Evolutionary conservation across 2,329 filamentous ascomycete species (phyloP).

Genomic region (Penicillium brasilianum): DNA sequence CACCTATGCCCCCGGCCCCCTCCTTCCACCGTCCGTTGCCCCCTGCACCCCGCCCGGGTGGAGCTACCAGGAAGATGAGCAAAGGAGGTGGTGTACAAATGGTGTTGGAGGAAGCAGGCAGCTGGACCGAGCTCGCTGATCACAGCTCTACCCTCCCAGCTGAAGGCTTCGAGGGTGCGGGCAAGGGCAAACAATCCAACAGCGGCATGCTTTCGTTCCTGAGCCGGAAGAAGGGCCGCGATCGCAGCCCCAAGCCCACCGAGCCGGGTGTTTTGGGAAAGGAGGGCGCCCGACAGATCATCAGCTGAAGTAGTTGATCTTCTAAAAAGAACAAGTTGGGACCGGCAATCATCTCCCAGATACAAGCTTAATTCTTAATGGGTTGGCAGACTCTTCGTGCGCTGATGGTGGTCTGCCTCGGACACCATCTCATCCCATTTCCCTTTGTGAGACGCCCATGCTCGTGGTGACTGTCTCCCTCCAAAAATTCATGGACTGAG

Average conservation of each 20-base stretch:
- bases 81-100: slow-evolving; percentile 87
- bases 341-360: neutral
- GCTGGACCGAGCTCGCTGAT: slow-evolving; percentile 88
- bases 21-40: slow-evolving; percentile 49
- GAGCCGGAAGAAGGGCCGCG: slow-evolving; percentile 84
- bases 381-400: neutral
- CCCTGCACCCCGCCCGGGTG: slow-evolving; percentile 55
- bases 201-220: slow-evolving; percentile 90
- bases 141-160: slow-evolving; percentile 76
- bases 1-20: slow-evolving; percentile 31
- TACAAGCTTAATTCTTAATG: neutral
- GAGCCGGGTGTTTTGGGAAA: slow-evolving; percentile 93
- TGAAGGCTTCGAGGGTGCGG: slow-evolving; percentile 59
- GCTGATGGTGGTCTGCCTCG: neutral
- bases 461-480: neutral
- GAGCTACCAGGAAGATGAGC: slow-evolving; percentile 72
- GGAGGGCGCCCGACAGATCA: slow-evolving; percentile 84
- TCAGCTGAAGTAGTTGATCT: slow-evolving; percentile 58
- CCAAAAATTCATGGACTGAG: neutral
- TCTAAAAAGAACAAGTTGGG: neutral
- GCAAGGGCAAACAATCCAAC: slow-evolving; percentile 54
- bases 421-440: neutral
- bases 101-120: slow-evolving; percentile 84
- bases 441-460: neutral
- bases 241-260: slow-evolving; percentile 90